A percentile compares a stretch with the other conserved stretches of the same genome.
Evolutionary conservation across 208 protist species (phyloP).

Genomic region (Wallacemonas sp.): DNA sequence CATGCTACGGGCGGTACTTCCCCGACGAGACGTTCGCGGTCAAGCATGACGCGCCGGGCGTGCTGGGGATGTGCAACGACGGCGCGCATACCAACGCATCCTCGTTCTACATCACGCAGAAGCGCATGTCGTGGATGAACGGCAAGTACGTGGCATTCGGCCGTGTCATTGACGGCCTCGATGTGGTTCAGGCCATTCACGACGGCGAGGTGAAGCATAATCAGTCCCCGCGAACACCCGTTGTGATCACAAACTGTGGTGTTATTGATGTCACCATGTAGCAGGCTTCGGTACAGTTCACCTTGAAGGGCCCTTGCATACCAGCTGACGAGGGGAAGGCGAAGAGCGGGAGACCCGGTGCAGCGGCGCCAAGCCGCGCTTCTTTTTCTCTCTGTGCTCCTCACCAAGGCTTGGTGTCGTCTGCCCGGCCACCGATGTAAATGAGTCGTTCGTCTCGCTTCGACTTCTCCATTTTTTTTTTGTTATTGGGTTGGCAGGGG

Average conservation of each 20-base stretch:
- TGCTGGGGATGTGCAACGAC: slow-evolving; percentile 92
- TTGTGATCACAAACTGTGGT: slow-evolving; percentile 81
- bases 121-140: slow-evolving; percentile 89
- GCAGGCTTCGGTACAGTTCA: no score
- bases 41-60: slow-evolving; percentile 68
- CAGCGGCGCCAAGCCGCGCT: no score
- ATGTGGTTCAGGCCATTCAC: slow-evolving; percentile 83
- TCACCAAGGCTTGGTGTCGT: no score
- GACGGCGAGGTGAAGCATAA: slow-evolving; percentile 76
- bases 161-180: slow-evolving; percentile 90
- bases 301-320: no score
- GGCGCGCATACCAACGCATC: slow-evolving; percentile 85
- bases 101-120: slow-evolving; percentile 87
- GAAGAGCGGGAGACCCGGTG: no score
- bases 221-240: slow-evolving; percentile 55
- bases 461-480: not conserved
- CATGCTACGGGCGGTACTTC: slow-evolving; percentile 90
- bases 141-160: slow-evolving; percentile 95
- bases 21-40: slow-evolving; percentile 95
- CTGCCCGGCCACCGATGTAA: no score
- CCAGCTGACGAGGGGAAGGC: no score
- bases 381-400: no score
- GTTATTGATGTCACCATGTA: slow-evolving; percentile 70
- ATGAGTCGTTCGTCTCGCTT: not conserved
- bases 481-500: no score